A percentile compares a stretch with the other conserved stretches of the same genome.
phyloP scores from a whole-genome alignment of 495 filamentous ascomycete genomes.

The Xylaria palmicola region DNA sequence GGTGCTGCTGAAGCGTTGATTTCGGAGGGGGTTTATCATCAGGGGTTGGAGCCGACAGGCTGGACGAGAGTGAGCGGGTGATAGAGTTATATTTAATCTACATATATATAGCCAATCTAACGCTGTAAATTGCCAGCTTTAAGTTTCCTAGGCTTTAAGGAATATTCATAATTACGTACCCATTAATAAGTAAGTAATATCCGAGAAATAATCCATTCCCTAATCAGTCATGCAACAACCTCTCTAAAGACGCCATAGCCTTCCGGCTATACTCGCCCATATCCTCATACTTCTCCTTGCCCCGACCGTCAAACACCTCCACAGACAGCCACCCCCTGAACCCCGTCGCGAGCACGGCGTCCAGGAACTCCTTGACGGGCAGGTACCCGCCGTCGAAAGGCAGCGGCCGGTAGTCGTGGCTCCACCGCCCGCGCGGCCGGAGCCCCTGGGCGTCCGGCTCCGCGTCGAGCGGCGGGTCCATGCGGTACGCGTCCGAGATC shows the following conservation, averaged over 20 bases:
- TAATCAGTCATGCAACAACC: conserved; percentile 42
- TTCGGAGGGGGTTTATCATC: conserved; percentile 22
- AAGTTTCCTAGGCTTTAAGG: too few relatives aligned
- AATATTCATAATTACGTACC: too few relatives aligned
- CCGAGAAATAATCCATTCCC: neutral
- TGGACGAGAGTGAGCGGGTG: too few relatives aligned
- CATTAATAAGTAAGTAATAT: too few relatives aligned
- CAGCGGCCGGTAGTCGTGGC: conserved; percentile 66
- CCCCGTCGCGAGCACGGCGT: conserved; percentile 68
- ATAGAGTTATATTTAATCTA: too few relatives aligned
- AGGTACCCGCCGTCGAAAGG: conserved; percentile 73
- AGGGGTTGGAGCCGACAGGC: conserved; percentile 33
- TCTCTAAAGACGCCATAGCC: conserved; percentile 58
- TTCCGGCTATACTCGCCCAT: conserved; percentile 57
- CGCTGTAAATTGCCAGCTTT: too few relatives aligned
- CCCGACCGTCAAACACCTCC: conserved; percentile 73
- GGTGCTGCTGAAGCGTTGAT: conserved; percentile 16
- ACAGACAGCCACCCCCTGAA: conserved; percentile 72
- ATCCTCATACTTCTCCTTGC: conserved; percentile 54
- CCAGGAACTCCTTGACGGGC: conserved; percentile 63
- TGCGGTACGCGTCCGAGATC: conserved; percentile 75
- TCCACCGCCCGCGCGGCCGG: conserved; percentile 66
- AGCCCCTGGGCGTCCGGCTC: conserved; percentile 44
- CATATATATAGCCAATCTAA: too few relatives aligned
- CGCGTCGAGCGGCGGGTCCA: conserved; percentile 50